phyloP scores from a whole-genome alignment of 345 rosid species.

The Boechera retrofracta region DNA sequence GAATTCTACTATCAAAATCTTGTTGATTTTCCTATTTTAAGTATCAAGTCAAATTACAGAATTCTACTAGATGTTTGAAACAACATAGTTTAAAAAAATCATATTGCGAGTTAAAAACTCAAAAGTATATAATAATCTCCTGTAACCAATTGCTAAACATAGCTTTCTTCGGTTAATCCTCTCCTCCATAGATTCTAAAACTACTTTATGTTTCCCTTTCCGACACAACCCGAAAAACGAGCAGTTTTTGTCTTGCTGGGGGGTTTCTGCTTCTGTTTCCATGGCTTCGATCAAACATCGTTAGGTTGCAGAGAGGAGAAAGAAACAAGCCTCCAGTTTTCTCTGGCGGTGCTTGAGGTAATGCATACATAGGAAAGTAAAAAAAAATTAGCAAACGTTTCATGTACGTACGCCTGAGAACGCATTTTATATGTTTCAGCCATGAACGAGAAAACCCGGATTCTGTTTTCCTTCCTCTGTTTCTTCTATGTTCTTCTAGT shows the following conservation, averaged over 20 bases:
- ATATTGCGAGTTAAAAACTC: not conserved
- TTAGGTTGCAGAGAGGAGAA: conserved; percentile 44
- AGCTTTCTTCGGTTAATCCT: conserved; percentile 40
- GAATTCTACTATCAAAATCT: conserved; percentile 2
- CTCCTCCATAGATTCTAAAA: conserved; percentile 33
- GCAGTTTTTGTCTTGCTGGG: conserved; percentile 24
- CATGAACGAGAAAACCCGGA: conserved; percentile 47
- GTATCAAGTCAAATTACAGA: not conserved
- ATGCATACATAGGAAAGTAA: conserved; percentile 43
- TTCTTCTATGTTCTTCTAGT: conserved; percentile 39
- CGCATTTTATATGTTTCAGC: conserved; percentile 18
- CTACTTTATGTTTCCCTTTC: conserved; percentile 45
- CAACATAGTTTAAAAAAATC: not conserved
- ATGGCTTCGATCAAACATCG: conserved; percentile 42
- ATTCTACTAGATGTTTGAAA: not conserved
- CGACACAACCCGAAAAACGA: conserved; percentile 28
- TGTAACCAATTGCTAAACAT: conserved; percentile 35
- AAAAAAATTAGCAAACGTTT: conserved; percentile 5
- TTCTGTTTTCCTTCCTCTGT: conserved; percentile 41
- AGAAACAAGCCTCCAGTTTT: conserved; percentile 46
- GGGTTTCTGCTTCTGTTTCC: conserved; percentile 32
- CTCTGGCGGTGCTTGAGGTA: conserved; percentile 56
- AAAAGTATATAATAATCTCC: not conserved
- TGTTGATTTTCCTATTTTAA: conserved; percentile 33
- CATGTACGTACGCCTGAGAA: conserved; percentile 41